Base-by-base conservation (phyloP, 2,329 filamentous ascomycete species). In the Juglanconis sp. region DNA sequence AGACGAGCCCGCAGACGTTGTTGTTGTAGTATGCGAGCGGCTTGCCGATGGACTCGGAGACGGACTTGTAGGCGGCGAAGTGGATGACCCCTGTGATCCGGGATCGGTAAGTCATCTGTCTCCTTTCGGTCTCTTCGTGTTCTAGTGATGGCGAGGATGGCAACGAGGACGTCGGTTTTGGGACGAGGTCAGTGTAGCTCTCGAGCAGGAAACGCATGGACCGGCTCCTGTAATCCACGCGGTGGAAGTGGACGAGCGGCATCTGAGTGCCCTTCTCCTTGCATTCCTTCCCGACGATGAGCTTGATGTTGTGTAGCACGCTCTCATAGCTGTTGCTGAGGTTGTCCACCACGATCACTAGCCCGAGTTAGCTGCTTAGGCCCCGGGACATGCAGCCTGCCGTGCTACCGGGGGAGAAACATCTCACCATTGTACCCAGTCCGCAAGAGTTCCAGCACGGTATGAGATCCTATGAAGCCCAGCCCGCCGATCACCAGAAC, bases 61-160 rank as follows among this genome's bases (percentile, higher is more conserved):
- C 85, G 2, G 86, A 84, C 69, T 89, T 89, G 76, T 84, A 83
- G 1, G 87, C 87, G 13, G 87, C 87, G 65, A 89, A 89, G 68
- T 89, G 87, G 60, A 89, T 87, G n/a, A 89, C 85, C 1, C 85
- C 86, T 0, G 76, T 74, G 63, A 88, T 86, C 35, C 74, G 77
- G 3, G 83, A 85, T 56, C 62, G 65, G 44, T 68, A 67, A 0
- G 57, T 57, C 46, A 65, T 62, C 13, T 61, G 59, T n/a, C 56
- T 56, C 48, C 56, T 56, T 13, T 63, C 61, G 24, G 48, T 24
- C 9, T 63, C 59, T 17, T 60, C 44, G 15, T 17, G 31, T 4
- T 46, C 40, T 24, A 30, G 10, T 11, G 56, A n/a, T 32, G 49
- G 13, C 10, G 38, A 30, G 4, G 49, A 7, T 2, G 35, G 10